Conservation (phyloP, 805 yeast genomes). For the Teunomyces lycoperdinae region DNA sequence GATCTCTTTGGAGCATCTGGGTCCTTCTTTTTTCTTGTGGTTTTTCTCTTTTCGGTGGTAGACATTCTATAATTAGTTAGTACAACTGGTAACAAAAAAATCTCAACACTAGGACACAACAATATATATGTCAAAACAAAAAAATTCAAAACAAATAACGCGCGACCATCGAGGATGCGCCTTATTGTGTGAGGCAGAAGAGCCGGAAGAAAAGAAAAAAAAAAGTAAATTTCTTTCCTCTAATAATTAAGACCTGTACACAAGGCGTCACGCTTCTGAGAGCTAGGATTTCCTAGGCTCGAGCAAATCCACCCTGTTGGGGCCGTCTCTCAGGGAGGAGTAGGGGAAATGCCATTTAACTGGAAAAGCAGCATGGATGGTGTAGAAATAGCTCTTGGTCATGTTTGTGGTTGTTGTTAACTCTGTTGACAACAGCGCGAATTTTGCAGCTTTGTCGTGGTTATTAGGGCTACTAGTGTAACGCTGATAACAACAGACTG, state of each 20-base stretch:
- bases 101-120: background rate
- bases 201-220: background rate
- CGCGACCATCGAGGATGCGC: background rate
- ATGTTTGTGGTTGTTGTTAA: background rate
- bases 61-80: constrained; percentile 10
- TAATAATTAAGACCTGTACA: background rate
- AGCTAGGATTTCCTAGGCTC: constrained; percentile 1
- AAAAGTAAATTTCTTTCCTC: background rate
- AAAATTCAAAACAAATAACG: constrained; percentile 2
- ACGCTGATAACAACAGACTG: background rate
- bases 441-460: constrained; percentile 1
- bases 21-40: constrained; percentile 57
- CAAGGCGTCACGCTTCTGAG: background rate
- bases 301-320: constrained; percentile 2
- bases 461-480: background rate
- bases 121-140: constrained; percentile 1
- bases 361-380: background rate
- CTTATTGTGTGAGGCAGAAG: background rate
- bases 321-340: background rate
- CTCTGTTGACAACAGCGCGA: background rate
- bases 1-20: constrained; percentile 99
- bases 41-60: constrained; percentile 39
- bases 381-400: background rate
- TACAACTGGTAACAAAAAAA: background rate
- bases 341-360: background rate